These are phyloP conservation scores for Chloris gayana DNA, from an alignment of 176 grass and related monocot species.

Conservation along the genomic window DNA sequence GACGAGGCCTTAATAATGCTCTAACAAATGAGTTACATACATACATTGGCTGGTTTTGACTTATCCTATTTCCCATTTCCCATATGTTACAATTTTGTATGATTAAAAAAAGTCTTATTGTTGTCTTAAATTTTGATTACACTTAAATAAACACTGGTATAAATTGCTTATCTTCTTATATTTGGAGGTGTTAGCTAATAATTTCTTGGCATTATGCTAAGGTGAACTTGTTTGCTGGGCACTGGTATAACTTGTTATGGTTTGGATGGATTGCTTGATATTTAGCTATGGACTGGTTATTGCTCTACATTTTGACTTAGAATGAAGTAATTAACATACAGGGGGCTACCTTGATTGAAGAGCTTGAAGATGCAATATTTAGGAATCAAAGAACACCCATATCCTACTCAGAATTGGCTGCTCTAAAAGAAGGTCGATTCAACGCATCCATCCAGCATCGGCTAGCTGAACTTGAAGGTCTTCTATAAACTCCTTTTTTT, in stretches of 20 bases:
- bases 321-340: constrained; percentile 35
- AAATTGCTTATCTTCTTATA: background rate
- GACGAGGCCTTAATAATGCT: background rate
- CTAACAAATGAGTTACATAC: no score
- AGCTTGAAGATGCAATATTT: constrained; percentile 81
- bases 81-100: no score
- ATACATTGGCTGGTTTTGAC: no score
- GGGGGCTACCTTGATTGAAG: constrained; percentile 69
- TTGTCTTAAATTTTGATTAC: background rate
- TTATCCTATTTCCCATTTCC: no score
- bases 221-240: background rate
- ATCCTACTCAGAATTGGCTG: constrained; percentile 70
- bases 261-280: background rate
- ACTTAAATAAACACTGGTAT: background rate
- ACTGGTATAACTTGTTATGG: background rate
- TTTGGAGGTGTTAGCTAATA: background rate
- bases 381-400: constrained; percentile 50
- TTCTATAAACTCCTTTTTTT: constrained; percentile 25
- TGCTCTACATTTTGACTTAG: constrained; percentile 24
- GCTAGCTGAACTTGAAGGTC: constrained; percentile 91
- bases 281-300: background rate
- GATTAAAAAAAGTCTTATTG: no score
- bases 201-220: background rate
- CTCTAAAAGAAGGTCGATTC: constrained; percentile 76
- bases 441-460: constrained; percentile 82